These are phyloP conservation scores for Penicillium malachiteum DNA, from an alignment of 495 filamentous ascomycete species.

Conservation along the genomic window DNA sequence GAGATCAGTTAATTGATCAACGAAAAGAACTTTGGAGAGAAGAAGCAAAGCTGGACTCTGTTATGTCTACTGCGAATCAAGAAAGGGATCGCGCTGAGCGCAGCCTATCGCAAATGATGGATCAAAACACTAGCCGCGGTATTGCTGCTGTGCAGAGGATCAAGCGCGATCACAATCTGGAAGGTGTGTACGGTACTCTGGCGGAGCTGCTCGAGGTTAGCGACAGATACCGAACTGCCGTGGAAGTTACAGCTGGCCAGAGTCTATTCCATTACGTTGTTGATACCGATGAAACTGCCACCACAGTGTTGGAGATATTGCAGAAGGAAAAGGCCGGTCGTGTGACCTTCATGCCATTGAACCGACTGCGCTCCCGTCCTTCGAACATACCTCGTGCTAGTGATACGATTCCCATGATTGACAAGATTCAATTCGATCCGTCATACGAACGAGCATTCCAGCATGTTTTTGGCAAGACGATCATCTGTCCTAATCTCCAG, in stretches of 20 bases:
- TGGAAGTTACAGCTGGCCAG: constrained; percentile 88
- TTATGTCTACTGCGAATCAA: constrained; percentile 67
- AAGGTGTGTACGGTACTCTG: constrained; percentile 89
- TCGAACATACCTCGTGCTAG: constrained; percentile 78
- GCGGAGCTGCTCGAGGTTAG: constrained; percentile 85
- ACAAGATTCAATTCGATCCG: constrained; percentile 77
- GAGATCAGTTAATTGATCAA: constrained; percentile 80
- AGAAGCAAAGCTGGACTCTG: constrained; percentile 78
- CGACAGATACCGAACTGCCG: constrained; percentile 83
- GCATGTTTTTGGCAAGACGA: constrained; percentile 93
- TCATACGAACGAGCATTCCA: constrained; percentile 81
- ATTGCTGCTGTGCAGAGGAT: constrained; percentile 78
- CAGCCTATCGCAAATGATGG: constrained; percentile 80
- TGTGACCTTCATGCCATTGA: constrained; percentile 92
- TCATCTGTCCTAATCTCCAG: constrained; percentile 86
- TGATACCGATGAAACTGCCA: constrained; percentile 86
- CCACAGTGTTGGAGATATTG: constrained; percentile 73
- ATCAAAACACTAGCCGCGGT: constrained; percentile 78
- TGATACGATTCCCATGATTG: constrained; percentile 83
- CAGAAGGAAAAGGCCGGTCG: constrained; percentile 79
- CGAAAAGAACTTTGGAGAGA: constrained; percentile 89
- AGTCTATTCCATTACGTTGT: constrained; percentile 97
- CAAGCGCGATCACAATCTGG: constrained; percentile 70
- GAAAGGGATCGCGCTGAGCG: constrained; percentile 77
- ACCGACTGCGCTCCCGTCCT: constrained; percentile 65